Percentiles rank a stretch among this genome's conserved stretches.
phyloP scores from a whole-genome alignment of 768 basidiomycete genomes.

The Termitomyces sp. region DNA sequence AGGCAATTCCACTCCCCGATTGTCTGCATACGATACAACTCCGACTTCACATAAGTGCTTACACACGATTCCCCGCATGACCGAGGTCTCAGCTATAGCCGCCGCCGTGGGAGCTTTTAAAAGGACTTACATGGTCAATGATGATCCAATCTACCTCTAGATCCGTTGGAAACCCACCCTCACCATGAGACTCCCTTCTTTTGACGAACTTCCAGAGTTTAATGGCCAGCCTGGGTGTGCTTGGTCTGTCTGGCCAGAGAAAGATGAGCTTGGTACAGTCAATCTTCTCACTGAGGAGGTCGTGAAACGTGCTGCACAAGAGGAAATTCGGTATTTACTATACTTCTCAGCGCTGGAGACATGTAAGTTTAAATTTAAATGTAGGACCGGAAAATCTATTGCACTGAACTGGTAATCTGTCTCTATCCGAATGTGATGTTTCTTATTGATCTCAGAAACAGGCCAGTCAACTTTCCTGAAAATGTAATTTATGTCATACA shows the following conservation, averaged over 20 bases:
- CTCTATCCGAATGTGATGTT: background rate
- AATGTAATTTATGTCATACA: conserved; percentile 30
- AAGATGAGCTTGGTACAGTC: conserved; percentile 64
- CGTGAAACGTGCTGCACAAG: conserved; percentile 48
- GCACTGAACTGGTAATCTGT: conserved; percentile 54
- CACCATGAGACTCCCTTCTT: conserved; percentile 21
- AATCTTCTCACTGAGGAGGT: conserved; percentile 59
- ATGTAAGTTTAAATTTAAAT: background rate
- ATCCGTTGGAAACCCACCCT: background rate
- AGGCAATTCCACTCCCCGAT: too few relatives aligned
- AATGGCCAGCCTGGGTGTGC: conserved; percentile 58
- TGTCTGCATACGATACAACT: too few relatives aligned
- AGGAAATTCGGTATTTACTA: conserved; percentile 41
- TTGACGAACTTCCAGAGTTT: conserved; percentile 36
- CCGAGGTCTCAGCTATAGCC: background rate
- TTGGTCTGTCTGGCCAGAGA: conserved; percentile 61
- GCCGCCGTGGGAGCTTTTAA: background rate
- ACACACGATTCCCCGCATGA: too few relatives aligned
- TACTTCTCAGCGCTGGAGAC: background rate
- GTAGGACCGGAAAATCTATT: conserved; percentile 46
- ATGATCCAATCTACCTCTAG: background rate
- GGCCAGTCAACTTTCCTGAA: conserved; percentile 63
- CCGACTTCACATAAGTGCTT: too few relatives aligned
- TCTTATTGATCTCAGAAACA: conserved; percentile 15
- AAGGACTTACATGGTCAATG: background rate